A percentile compares a stretch with the other conserved stretches of the same genome.
Evolutionary conservation across 768 basidiomycete species (phyloP).

Genomic region (Lyophyllum atratum): DNA sequence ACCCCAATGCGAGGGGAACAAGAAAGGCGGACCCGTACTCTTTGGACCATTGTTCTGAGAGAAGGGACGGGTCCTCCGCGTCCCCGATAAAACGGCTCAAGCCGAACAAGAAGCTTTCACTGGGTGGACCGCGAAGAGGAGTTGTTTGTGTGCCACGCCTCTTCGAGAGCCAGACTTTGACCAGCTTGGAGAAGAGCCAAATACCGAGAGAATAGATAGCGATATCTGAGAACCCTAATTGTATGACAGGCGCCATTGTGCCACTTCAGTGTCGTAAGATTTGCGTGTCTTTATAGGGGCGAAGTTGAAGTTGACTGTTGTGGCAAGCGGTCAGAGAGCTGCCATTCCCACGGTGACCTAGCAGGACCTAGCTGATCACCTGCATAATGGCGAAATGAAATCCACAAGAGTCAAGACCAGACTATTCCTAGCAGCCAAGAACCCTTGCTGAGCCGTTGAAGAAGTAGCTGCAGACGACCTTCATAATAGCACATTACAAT

Average conservation of each 20-base stretch:
- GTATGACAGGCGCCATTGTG: constrained; percentile 5
- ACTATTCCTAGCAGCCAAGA: not conserved
- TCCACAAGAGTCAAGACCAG: not conserved
- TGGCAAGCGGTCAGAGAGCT: too few species aligned
- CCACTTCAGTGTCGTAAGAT: not conserved
- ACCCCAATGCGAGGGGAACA: constrained; percentile 39
- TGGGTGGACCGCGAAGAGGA: constrained; percentile 42
- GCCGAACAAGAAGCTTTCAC: constrained; percentile 45
- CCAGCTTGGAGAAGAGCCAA: constrained; percentile 6
- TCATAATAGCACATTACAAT: too few species aligned
- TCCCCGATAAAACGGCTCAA: constrained; percentile 27
- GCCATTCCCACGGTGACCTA: not conserved
- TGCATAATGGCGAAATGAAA: not conserved
- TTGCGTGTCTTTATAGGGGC: not conserved
- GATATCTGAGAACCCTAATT: constrained; percentile 6
- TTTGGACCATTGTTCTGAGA: constrained; percentile 49
- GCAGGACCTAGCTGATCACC: not conserved
- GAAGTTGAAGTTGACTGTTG: not conserved
- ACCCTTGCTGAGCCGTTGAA: not conserved
- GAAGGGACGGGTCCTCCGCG: constrained; percentile 26
- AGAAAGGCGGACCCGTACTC: constrained; percentile 49
- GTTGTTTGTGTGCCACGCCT: constrained; percentile 25
- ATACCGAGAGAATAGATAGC: constrained; percentile 2
- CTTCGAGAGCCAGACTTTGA: not conserved
- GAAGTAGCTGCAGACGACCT: too few species aligned